Evolutionary conservation across 2,329 filamentous ascomycete genomes (phyloP).

Genomic region (Ophiostoma australiae): DNA sequence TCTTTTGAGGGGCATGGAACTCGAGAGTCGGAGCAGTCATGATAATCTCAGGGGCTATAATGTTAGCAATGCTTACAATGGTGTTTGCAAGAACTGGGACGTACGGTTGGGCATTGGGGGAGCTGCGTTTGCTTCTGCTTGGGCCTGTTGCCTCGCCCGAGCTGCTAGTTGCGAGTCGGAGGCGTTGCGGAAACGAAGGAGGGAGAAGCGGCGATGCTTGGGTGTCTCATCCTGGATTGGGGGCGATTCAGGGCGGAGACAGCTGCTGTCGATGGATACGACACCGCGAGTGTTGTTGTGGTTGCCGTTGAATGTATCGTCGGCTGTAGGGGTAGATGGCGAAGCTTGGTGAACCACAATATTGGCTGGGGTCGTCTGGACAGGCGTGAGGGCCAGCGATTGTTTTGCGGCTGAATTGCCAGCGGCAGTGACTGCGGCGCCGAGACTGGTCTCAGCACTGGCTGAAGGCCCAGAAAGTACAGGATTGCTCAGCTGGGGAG

Average conservation of each 20-base stretch:
- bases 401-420: conserved; percentile 26
- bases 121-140: conserved; percentile 47
- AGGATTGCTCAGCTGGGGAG: conserved; percentile 3
- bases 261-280: conserved; percentile 29
- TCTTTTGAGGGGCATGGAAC: conserved; percentile 49
- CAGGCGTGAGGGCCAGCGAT: neutral
- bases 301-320: conserved; percentile 29
- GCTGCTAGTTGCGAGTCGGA: conserved; percentile 85
- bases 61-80: neutral
- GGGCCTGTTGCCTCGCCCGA: conserved; percentile 62
- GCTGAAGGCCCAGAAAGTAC: neutral
- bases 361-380: conserved; percentile 13
- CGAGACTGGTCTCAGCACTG: conserved; percentile 17
- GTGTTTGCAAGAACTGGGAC: conserved; percentile 28
- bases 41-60: conserved; percentile 68
- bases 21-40: conserved; percentile 82
- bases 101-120: conserved; percentile 57
- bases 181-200: conserved; percentile 84
- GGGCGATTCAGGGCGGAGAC: conserved; percentile 43
- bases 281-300: conserved; percentile 29
- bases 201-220: conserved; percentile 58
- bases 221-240: conserved; percentile 51
- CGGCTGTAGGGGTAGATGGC: conserved; percentile 26
- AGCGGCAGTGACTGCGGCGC: conserved; percentile 30
- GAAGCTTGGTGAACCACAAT: neutral